These are phyloP conservation scores for Trichoderma koningiopsis DNA, from an alignment of 2,329 filamentous ascomycete species.

Conservation along the genomic window DNA sequence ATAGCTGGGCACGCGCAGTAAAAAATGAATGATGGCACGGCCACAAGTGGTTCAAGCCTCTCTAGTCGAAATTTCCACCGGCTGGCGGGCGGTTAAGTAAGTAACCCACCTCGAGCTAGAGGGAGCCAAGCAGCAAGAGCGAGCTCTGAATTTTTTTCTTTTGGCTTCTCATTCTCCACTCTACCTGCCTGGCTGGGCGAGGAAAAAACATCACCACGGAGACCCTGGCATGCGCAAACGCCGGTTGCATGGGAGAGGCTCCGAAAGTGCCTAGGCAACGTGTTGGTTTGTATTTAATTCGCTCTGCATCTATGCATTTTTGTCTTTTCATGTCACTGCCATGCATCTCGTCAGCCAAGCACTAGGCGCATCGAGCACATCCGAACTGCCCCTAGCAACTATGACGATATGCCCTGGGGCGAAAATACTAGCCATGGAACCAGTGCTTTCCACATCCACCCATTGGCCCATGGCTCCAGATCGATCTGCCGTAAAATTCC, in stretches of 20 bases:
- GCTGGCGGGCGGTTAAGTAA: slow-evolving; percentile 23
- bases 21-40: slow-evolving; percentile 38
- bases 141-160: slow-evolving; percentile 8
- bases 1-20: slow-evolving; percentile 37
- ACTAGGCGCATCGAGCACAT: not conserved
- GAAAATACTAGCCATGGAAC: slow-evolving; percentile 3
- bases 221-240: not conserved
- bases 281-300: not conserved
- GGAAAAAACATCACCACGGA: slow-evolving; percentile 14
- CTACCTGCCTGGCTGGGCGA: not conserved
- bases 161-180: not conserved
- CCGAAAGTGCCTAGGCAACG: slow-evolving; percentile 18
- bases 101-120: not conserved
- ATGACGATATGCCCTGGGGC: not conserved
- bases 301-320: not conserved
- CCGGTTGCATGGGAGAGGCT: not conserved
- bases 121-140: not conserved
- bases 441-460: not conserved
- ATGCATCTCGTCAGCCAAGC: not conserved
- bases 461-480: slow-evolving; percentile 4
- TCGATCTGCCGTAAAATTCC: not conserved
- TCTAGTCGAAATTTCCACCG: slow-evolving; percentile 35
- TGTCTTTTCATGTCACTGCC: not conserved
- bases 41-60: slow-evolving; percentile 19
- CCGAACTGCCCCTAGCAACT: not conserved